Conservation (phyloP, 345 rosid genomes). For the Eutrema yunnanense region DNA sequence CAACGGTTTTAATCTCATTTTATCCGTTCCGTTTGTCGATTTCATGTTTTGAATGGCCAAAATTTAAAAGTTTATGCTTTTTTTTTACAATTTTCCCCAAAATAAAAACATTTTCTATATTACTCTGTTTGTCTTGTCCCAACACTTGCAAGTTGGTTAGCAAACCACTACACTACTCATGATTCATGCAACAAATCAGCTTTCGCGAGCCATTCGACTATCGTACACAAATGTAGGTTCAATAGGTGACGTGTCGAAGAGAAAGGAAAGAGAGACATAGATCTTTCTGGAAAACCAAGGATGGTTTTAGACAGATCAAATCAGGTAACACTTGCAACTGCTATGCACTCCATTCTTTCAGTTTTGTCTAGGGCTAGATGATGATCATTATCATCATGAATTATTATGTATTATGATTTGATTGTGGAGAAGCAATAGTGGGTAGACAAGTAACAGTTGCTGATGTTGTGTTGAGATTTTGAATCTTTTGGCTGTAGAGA, state of each 20-base stretch:
- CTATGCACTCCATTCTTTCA: neutral
- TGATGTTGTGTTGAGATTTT: neutral
- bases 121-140: neutral
- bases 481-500: neutral
- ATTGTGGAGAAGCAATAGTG: neutral
- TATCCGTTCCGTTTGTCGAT: no score
- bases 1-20: no score
- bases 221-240: neutral
- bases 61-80: no score
- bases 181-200: neutral
- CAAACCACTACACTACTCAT: no score
- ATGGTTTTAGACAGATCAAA: neutral
- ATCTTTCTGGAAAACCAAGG: neutral
- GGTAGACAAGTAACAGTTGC: neutral
- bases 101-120: neutral
- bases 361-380: neutral
- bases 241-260: neutral
- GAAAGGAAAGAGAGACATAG: neutral
- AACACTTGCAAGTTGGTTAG: constrained; percentile 1
- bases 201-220: neutral
- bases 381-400: neutral
- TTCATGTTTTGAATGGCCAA: no score
- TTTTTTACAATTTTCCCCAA: no score
- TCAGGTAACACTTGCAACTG: neutral
- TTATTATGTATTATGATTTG: neutral